phyloP scores from a whole-genome alignment of 345 rosid genomes.

The Leavenworthia alabamica region DNA sequence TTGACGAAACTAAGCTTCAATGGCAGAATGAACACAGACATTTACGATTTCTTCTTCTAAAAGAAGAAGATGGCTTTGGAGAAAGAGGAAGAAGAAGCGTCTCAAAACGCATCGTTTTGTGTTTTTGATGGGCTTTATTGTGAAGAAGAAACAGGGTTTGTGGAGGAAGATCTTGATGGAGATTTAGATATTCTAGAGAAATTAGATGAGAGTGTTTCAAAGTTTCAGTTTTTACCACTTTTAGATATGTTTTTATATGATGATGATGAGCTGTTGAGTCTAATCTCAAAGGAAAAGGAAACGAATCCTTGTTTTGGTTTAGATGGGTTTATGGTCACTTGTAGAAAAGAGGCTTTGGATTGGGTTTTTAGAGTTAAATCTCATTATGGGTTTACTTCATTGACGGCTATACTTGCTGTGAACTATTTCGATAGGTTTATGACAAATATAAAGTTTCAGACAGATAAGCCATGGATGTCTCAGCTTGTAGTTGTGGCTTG shows the following conservation, averaged over 20 bases:
- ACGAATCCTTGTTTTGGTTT: conserved; percentile 31
- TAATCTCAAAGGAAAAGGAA: conserved; percentile 57
- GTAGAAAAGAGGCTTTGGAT: conserved; percentile 57
- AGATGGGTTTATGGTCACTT: conserved; percentile 38
- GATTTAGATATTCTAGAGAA: conserved; percentile 23
- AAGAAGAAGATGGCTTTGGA: conserved; percentile 56
- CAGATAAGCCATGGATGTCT: conserved; percentile 88
- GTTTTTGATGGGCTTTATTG: conserved; percentile 57
- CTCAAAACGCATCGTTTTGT: conserved; percentile 30
- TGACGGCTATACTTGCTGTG: conserved; percentile 68
- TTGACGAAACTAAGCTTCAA: conserved; percentile 18
- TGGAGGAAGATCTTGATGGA: conserved; percentile 24
- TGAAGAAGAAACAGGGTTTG: conserved; percentile 50
- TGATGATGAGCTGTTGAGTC: conserved; percentile 43
- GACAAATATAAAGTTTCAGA: conserved; percentile 43
- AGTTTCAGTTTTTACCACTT: conserved; percentile 41
- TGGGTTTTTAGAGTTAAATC: conserved; percentile 66
- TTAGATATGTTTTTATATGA: conserved; percentile 50
- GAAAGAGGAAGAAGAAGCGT: conserved; percentile 37
- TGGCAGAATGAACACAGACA: conserved; percentile 50
- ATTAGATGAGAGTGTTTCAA: conserved; percentile 23
- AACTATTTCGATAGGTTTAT: conserved; percentile 86
- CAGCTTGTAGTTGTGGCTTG: conserved; percentile 87
- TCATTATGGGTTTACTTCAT: conserved; percentile 55
- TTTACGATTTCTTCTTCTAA: conserved; percentile 40